Evolutionary conservation across 2,329 filamentous ascomycete genomes (phyloP).

Genomic region (Trichoderma cornu-damae): DNA sequence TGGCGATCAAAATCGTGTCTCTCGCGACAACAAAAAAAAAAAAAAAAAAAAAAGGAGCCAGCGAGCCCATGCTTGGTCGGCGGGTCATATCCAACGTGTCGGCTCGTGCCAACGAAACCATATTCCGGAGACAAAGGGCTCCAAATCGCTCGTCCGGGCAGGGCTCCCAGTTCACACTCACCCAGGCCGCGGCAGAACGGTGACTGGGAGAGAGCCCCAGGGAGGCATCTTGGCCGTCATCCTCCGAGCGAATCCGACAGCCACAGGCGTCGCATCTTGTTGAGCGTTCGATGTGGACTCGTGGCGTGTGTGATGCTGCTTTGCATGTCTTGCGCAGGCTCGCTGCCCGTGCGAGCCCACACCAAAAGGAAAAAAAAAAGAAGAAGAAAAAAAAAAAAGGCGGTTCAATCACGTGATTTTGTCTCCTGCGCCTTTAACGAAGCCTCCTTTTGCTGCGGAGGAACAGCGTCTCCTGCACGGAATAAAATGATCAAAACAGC

Average conservation of each 20-base stretch:
- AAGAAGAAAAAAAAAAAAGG: too few relatives aligned
- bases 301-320: constrained; percentile 13
- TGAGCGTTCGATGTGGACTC: constrained; percentile 11
- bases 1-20: constrained; percentile 3
- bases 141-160: constrained; percentile 15
- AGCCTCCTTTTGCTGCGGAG: too few relatives aligned
- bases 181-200: not conserved
- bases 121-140: constrained; percentile 1
- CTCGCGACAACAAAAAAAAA: too few relatives aligned
- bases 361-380: too few relatives aligned
- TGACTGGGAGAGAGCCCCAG: not conserved
- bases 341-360: constrained; percentile 1
- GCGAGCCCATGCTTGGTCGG: not conserved
- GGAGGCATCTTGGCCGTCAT: not conserved
- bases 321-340: constrained; percentile 12
- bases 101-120: constrained; percentile 9
- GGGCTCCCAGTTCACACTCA: not conserved
- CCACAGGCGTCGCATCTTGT: constrained; percentile 5
- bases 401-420: not conserved
- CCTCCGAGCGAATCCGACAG: not conserved
- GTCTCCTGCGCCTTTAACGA: not conserved
- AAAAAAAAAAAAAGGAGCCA: too few relatives aligned
- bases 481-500: too few relatives aligned
- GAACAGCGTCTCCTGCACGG: too few relatives aligned
- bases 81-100: constrained; percentile 4